Percentiles rank a stretch among this genome's conserved stretches.
phyloP scores from a whole-genome alignment of 2,329 filamentous ascomycete genomes.

The Stagonosporopsis vannaccii region DNA sequence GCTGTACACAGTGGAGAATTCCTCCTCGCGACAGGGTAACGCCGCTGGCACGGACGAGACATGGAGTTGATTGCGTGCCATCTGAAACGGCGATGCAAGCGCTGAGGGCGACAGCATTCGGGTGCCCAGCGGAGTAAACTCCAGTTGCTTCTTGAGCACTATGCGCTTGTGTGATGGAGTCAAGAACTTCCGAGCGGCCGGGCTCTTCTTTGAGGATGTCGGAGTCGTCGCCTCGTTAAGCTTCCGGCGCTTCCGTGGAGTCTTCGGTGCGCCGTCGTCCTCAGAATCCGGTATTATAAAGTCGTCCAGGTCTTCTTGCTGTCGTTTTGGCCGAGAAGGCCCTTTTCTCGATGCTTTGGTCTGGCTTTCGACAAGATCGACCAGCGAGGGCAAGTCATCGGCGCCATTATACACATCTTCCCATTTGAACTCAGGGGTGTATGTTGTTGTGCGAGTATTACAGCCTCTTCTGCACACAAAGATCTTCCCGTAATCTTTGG shows the following conservation, averaged over 20 bases:
- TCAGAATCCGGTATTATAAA: constrained; percentile 55
- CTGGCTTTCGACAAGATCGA: constrained; percentile 71
- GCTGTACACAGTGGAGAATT: constrained; percentile 91
- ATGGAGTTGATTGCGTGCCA: constrained; percentile 87
- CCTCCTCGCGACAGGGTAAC: constrained; percentile 88
- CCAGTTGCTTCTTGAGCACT: constrained; percentile 83
- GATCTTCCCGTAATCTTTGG: constrained; percentile 80
- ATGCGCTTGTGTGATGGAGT: constrained; percentile 74
- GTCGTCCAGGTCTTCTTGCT: constrained; percentile 51
- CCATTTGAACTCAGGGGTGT: constrained; percentile 93
- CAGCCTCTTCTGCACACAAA: constrained; percentile 91
- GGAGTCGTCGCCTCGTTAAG: constrained; percentile 53
- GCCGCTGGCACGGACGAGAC: constrained; percentile 91
- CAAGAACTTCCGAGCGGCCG: constrained; percentile 61
- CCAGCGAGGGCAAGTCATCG: constrained; percentile 70
- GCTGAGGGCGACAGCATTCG: constrained; percentile 80
- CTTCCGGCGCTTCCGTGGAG: constrained; percentile 59
- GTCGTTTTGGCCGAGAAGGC: constrained; percentile 40
- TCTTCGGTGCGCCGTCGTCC: constrained; percentile 51
- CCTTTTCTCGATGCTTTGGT: constrained; percentile 75
- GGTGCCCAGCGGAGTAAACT: constrained; percentile 95
- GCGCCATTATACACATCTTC: constrained; percentile 79
- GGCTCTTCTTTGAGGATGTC: constrained; percentile 55
- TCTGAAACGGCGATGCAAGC: constrained; percentile 86
- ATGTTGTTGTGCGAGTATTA: constrained; percentile 85